Evolutionary conservation across 306 rosid species (phyloP).

Genomic region (Psophocarpus tetragonolobus): DNA sequence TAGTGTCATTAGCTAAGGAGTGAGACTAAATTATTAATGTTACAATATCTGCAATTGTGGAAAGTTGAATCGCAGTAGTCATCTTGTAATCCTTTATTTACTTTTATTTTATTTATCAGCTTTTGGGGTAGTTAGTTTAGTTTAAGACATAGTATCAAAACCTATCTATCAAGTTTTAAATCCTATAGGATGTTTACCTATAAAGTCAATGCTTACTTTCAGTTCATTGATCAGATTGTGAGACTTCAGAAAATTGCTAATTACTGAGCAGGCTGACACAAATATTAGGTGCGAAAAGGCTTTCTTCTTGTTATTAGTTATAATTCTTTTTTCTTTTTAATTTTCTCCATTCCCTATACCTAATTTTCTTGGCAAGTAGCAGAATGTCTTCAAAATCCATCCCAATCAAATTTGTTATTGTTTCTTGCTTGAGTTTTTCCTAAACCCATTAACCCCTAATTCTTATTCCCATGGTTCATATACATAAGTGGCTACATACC

Average conservation of each 20-base stretch:
- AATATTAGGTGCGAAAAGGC: neutral
- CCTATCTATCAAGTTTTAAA: neutral
- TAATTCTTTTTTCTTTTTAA: neutral
- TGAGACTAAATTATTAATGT: no score
- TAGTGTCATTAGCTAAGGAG: no score
- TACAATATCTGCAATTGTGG: no score
- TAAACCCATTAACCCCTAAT: neutral
- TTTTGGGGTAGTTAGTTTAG: neutral
- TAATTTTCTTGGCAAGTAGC: neutral
- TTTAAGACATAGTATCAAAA: neutral
- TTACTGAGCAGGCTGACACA: neutral
- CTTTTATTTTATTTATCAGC: no score
- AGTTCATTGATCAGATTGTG: neutral
- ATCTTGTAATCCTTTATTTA: no score
- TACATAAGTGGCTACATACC: neutral
- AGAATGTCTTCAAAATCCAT: neutral
- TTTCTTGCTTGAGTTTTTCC: neutral
- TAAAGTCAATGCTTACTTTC: neutral
- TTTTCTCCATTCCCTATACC: neutral
- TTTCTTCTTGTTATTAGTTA: neutral
- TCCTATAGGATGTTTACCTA: neutral
- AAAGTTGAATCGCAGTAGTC: no score
- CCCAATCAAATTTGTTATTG: neutral
- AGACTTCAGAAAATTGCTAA: neutral
- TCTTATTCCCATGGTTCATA: neutral